Evolutionary conservation across 805 yeast genomes (phyloP), one percentile per base, ranked within the genome.

Genomic region (Tetrapisispora namnaoensis): DNA sequence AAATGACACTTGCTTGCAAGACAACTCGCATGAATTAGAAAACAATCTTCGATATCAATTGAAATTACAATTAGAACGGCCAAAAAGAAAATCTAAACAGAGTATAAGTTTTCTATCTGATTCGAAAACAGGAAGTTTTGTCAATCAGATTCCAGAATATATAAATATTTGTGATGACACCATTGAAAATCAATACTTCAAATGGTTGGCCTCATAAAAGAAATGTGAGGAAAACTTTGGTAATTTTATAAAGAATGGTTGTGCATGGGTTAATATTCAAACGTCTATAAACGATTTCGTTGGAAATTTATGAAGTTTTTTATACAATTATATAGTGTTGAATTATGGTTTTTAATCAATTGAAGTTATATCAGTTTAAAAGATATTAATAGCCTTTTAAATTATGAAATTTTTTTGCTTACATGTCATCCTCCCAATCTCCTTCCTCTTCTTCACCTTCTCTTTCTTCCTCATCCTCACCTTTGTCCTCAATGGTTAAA

Each of bases 401-500:
- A 21, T 14, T 22, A 39, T 24, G 10, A 10, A 7, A n/a, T 24
- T 39, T 5, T n/a, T 22, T 24, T 17, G 13, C 27, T 36, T 43
- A 43, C 46, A 43, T 43, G 37, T 43, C 46, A n/a, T 44, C 42
- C 16, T 42, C 44, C 44, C 45, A 46, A n/a, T 41, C 46, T 17
- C 43, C 49, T 21, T 44, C 43, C 4, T 46, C 45, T n/a, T 66
- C 76, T 28, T 63, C 76, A 37, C 73, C 82, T 36, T 72, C 83
- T 5, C 73, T 83, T 45, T 76, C 80, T 20, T 75, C 80, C n/a
- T 75, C 77, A 21, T 79, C 84, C 40, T 77, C 82, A 24, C 75
- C 79, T 48, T 80, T 82, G 27, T 79, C 79, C 51, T 83, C 87
- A 37, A 82, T 80, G 43, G 78, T 74, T 64, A 83, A 66, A 42